phyloP scores from a whole-genome alignment of 306 rosid species.

The Cucurbita maxima region DNA sequence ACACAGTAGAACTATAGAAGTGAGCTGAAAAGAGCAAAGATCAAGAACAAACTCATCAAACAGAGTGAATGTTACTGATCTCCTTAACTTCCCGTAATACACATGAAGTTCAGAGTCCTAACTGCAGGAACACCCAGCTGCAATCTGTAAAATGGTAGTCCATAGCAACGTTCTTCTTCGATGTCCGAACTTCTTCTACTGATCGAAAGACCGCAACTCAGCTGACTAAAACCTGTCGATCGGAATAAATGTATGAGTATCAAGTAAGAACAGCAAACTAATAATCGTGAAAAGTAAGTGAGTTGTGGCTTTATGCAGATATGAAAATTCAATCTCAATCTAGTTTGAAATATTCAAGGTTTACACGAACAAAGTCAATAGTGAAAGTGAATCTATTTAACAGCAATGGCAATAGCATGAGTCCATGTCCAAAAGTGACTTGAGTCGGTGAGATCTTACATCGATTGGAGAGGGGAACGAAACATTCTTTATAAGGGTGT shows the following conservation, averaged over 20 bases:
- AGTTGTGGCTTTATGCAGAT: no score
- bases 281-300: no score
- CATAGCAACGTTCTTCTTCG: background rate
- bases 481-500: no score
- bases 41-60: background rate
- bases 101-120: background rate
- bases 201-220: background rate
- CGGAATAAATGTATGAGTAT: background rate
- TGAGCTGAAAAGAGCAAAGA: background rate
- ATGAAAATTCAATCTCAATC: no score
- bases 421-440: background rate
- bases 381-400: background rate
- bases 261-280: background rate
- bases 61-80: background rate
- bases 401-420: background rate
- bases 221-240: background rate
- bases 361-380: background rate
- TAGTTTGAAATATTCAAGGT: background rate
- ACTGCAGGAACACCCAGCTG: background rate
- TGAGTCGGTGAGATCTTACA: no score
- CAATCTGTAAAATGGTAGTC: background rate
- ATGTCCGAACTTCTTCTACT: background rate
- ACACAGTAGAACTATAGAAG: no score
- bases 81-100: background rate
- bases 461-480: no score